A percentile compares a stretch with the other conserved stretches of the same genome.
phyloP scores from a whole-genome alignment of 257 asterid species.

The Parsonsia alboflavescens region DNA sequence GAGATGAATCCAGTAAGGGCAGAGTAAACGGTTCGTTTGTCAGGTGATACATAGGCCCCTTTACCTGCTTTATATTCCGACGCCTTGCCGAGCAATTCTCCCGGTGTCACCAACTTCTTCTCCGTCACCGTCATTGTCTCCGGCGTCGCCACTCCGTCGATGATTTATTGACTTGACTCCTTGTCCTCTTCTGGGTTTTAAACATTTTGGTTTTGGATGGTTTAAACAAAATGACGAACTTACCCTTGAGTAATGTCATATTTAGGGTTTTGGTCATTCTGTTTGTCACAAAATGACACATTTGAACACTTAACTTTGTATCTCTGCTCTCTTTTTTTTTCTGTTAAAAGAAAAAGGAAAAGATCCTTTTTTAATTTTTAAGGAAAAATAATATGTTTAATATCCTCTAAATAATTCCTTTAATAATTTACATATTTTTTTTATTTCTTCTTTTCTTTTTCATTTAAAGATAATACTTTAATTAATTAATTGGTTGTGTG shows the following conservation, averaged over 20 bases:
- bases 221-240: neutral
- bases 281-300: neutral
- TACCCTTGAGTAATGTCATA: neutral
- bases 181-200: neutral
- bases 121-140: conserved; percentile 21
- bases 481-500: too few species aligned
- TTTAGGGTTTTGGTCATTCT: neutral
- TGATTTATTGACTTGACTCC: neutral
- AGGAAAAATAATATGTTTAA: too few species aligned
- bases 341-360: too few species aligned
- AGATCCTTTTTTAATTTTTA: too few species aligned
- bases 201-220: neutral
- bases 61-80: conserved; percentile 64
- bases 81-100: conserved; percentile 71
- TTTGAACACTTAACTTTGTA: neutral
- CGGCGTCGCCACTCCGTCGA: neutral
- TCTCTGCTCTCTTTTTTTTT: neutral
- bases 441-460: too few species aligned
- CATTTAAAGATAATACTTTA: too few species aligned
- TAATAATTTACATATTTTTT: too few species aligned
- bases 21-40: conserved; percentile 55
- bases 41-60: conserved; percentile 65
- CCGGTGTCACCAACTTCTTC: conserved; percentile 61
- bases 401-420: too few species aligned
- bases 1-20: conserved; percentile 77